These are phyloP conservation scores for Zychaea mexicana DNA, from an alignment of 371 early-diverging fungal species.

Conservation along the genomic window DNA sequence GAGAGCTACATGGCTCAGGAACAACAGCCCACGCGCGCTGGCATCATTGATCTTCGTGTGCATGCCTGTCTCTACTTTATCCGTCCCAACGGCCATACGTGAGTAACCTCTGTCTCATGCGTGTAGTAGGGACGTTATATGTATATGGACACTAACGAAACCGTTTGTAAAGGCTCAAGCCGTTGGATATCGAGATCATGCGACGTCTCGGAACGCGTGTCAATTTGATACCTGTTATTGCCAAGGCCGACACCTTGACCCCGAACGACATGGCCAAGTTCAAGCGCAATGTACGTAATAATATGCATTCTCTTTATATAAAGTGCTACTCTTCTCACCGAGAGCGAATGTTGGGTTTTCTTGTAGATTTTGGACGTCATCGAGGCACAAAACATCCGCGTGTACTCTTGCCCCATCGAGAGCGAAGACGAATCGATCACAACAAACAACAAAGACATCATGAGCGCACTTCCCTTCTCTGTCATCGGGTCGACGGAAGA, in stretches of 20 bases:
- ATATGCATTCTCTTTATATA: not conserved
- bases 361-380: slow-evolving; percentile 73
- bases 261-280: slow-evolving; percentile 75
- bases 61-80: slow-evolving; percentile 96
- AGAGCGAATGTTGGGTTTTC: not conserved
- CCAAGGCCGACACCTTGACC: slow-evolving; percentile 71
- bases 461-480: slow-evolving; percentile 93
- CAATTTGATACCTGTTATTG: slow-evolving; percentile 85
- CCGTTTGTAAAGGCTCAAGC: slow-evolving; percentile 68
- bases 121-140: not conserved
- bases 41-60: slow-evolving; percentile 72
- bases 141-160: not conserved
- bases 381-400: slow-evolving; percentile 69
- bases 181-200: slow-evolving; percentile 92
- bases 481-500: slow-evolving; percentile 89
- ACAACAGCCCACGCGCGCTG: slow-evolving; percentile 58
- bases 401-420: slow-evolving; percentile 77
- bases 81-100: slow-evolving; percentile 89
- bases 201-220: slow-evolving; percentile 76
- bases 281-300: slow-evolving; percentile 64
- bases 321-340: not conserved
- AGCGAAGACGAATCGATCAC: slow-evolving; percentile 82
- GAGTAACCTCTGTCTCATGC: slow-evolving; percentile 29
- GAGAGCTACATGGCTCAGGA: slow-evolving; percentile 86
- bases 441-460: slow-evolving; percentile 75